phyloP scores from a whole-genome alignment of 805 yeast genomes.

The Cyberlindnera euphorbiiphila region DNA sequence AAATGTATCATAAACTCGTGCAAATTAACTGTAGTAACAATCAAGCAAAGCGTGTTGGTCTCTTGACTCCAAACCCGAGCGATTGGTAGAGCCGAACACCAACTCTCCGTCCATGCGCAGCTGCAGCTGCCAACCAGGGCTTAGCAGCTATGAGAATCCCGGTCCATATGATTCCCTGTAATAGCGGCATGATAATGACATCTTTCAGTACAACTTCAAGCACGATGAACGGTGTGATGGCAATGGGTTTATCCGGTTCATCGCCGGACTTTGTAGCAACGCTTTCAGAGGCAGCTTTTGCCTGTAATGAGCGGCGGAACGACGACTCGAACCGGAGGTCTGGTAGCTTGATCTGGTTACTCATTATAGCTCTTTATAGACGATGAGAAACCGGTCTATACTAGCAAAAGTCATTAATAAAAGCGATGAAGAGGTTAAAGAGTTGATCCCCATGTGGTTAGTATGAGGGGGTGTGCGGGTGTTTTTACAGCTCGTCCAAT shows the following conservation, averaged over 20 bases:
- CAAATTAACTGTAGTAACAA: too few species aligned
- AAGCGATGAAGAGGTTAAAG: too few species aligned
- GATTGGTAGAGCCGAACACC: slow-evolving; percentile 21
- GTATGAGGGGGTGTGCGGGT: slow-evolving; percentile 3
- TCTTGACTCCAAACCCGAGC: slow-evolving; percentile 10
- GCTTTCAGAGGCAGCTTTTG: slow-evolving; percentile 5
- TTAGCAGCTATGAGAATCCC: slow-evolving; percentile 35
- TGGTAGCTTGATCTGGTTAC: slow-evolving; percentile 36
- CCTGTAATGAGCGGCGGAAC: slow-evolving; percentile 39
- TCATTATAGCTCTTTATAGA: too few species aligned
- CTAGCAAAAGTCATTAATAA: too few species aligned
- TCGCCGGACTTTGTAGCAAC: not conserved
- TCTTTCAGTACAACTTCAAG: slow-evolving; percentile 47
- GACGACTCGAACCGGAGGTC: slow-evolving; percentile 67
- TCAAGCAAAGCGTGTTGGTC: too few species aligned
- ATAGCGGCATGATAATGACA: slow-evolving; percentile 48
- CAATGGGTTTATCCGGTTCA: slow-evolving; percentile 3
- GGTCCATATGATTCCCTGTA: slow-evolving; percentile 49
- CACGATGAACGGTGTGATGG: slow-evolving; percentile 40
- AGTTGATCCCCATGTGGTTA: too few species aligned
- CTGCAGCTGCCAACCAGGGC: slow-evolving; percentile 33
- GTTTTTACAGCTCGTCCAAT: too few species aligned
- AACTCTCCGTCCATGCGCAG: slow-evolving; percentile 25
- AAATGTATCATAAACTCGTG: too few species aligned
- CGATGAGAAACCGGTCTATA: too few species aligned